Evolutionary conservation across 495 filamentous ascomycete species (phyloP), one percentile per base, ranked within the genome.

Genomic region (Penicillium herquei): DNA sequence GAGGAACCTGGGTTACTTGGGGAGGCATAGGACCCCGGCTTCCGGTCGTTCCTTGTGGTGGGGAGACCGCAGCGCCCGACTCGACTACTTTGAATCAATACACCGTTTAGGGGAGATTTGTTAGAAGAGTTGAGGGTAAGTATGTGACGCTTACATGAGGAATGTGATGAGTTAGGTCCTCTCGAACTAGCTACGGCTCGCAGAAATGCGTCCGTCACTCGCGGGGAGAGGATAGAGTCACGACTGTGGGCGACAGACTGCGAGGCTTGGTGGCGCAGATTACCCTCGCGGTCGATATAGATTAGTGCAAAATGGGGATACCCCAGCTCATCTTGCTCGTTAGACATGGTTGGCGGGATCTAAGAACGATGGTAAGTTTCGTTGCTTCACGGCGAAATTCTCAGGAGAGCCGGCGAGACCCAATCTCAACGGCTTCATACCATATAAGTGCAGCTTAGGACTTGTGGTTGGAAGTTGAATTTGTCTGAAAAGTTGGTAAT

Each of bases 221-320:
- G 59, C 1, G 70, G 67, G 13, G 73, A 73, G 1, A 74, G 33
- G 10, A 76, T 69, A 12, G 51, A 56, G 37, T 76, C 66, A 12
- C 61, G 66, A 40, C 63, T 70, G 21, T 66, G 57, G 2, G 64
- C 66, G 16, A 75, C 63, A 10, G 72, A 75, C 0, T 57, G 62
- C 10, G 72, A 75, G 6, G 71, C 61, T 53, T 70, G 64, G 31
- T 72, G 69, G 16, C 70, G 66, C 9, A 75, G 62, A 43, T 72
- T 71, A 7, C 71, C 72, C 43, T 59, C 52, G 32, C 65, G 56
- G 47, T 74, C 70, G 39, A 75, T 64, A 40, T 75, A 75, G 39
- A 75, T 72, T 11, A 75, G 56, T 39, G 72, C 72, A 59, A 68
- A 75, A 46, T 75, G 72, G 4, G 65, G 55, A 50, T 55, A 71